These are phyloP conservation scores for Setomelanomma holmii DNA, from an alignment of 2,329 filamentous ascomycete genomes.

Conservation along the genomic window DNA sequence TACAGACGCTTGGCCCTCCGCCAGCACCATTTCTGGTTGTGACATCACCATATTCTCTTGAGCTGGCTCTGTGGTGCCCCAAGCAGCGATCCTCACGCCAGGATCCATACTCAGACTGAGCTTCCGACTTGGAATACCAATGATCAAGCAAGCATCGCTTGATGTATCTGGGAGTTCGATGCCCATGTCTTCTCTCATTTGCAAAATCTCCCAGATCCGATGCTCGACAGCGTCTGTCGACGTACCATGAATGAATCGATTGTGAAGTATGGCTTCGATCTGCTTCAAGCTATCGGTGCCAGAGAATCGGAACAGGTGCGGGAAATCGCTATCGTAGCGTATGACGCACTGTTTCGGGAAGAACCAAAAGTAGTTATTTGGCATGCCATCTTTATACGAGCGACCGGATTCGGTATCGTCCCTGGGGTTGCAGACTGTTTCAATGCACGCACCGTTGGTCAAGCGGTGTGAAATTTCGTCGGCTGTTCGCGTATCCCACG, in stretches of 20 bases:
- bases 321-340: neutral
- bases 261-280: slow-evolving; percentile 13
- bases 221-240: slow-evolving; percentile 1
- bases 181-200: slow-evolving; percentile 13
- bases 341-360: neutral
- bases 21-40: no score
- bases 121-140: slow-evolving; percentile 8
- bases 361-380: neutral
- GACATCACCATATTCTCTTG: no score
- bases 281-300: slow-evolving; percentile 14
- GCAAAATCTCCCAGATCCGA: slow-evolving; percentile 20
- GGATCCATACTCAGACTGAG: neutral
- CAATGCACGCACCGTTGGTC: no score
- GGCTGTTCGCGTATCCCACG: no score
- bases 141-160: slow-evolving; percentile 8
- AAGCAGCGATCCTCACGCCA: neutral
- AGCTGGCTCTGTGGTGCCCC: slow-evolving; percentile 12
- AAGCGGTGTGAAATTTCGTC: no score
- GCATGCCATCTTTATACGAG: no score
- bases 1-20: no score
- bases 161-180: slow-evolving; percentile 14
- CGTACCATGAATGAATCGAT: neutral
- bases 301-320: slow-evolving; percentile 20
- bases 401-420: no score
- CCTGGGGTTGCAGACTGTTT: no score